Base-by-base conservation (phyloP, 176 grass and related monocot species). In the Pontederia paniculata region DNA sequence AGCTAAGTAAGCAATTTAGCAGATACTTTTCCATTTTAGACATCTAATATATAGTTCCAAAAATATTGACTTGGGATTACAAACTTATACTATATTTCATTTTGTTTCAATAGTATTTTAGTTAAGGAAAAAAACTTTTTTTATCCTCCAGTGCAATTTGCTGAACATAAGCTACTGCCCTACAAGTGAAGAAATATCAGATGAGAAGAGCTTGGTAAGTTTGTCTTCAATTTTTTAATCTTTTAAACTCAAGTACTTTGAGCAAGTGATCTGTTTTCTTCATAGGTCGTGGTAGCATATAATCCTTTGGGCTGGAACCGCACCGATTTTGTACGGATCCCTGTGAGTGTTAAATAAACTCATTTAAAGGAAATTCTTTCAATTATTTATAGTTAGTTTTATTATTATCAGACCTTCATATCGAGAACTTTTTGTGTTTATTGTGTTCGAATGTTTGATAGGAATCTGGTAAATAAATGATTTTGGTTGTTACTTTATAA, bases 101-200 rank as follows among this genome's bases (percentile, higher is more conserved):
- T 31, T 31, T 5, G 25, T 31, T 31, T 5, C 5, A 31, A 31
- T 31, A 31, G 5, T 31, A 31, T 2, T 31, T 8, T 8, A 11
- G 45, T 23, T 23, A 21, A 8, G 44, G 42, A 17, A 9, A 46
- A 9, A 2, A 21, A 23, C 21, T 3, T 23, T 42, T 16, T 58
- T 9, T 65, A 68, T 55, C 57, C 44, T 57, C 44, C 67, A 95
- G 89, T 95, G 89, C 60, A 69, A 77, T 73, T 83, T 95, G 15
- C 76, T 95, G 37, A 95, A 95, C 80, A 86, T 95, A 80, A 95
- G 89, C 79, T 89, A 95, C 76, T 95, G 89, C 42, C 89, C 85
- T 78, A 45, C 85, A 73, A 89, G 84, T 15, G 89, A 95, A 76
- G 63, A 65, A 55, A 80, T 83, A 74, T 80, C 76, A 60, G 60